Evolutionary conservation across 371 early-diverging fungal genomes (phyloP).

Genomic region (Saksenaea vasiformis): DNA sequence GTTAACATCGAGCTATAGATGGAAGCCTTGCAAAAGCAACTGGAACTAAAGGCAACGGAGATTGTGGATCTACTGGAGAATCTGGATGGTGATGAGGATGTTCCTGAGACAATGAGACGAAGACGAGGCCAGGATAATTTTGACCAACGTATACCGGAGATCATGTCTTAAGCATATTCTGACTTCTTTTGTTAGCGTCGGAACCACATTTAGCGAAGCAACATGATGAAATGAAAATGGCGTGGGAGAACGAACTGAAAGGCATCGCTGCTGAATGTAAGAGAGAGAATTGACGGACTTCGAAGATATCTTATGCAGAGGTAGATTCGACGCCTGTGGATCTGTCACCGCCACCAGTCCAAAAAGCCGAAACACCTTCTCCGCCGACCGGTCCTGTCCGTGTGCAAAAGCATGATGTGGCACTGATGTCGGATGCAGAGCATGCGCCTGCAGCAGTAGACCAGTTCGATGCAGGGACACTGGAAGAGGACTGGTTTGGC

Average conservation of each 20-base stretch:
- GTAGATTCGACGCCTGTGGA: conserved; percentile 9
- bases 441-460: conserved; percentile 42
- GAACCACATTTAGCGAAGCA: conserved; percentile 37
- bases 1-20: conserved; percentile 30
- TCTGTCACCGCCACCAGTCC: conserved; percentile 12
- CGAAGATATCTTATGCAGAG: neutral
- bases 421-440: conserved; percentile 25
- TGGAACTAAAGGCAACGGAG: conserved; percentile 58
- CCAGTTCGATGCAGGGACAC: conserved; percentile 47
- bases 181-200: conserved; percentile 23
- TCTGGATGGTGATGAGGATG: conserved; percentile 30
- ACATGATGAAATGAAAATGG: conserved; percentile 34
- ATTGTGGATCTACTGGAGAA: conserved; percentile 43
- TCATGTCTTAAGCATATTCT: neutral
- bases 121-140: conserved; percentile 46
- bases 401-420: conserved; percentile 27
- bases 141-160: conserved; percentile 37
- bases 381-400: conserved; percentile 47
- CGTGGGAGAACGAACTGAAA: conserved; percentile 46
- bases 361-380: conserved; percentile 34
- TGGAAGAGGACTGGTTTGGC: conserved; percentile 61
- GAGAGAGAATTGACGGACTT: conserved; percentile 10
- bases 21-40: conserved; percentile 58
- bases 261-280: conserved; percentile 39
- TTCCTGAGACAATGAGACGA: conserved; percentile 40